Evolutionary conservation across 805 yeast genomes (phyloP), one percentile per base, ranked within the genome.

Genomic region (Schizosaccharomyces japonicus): DNA sequence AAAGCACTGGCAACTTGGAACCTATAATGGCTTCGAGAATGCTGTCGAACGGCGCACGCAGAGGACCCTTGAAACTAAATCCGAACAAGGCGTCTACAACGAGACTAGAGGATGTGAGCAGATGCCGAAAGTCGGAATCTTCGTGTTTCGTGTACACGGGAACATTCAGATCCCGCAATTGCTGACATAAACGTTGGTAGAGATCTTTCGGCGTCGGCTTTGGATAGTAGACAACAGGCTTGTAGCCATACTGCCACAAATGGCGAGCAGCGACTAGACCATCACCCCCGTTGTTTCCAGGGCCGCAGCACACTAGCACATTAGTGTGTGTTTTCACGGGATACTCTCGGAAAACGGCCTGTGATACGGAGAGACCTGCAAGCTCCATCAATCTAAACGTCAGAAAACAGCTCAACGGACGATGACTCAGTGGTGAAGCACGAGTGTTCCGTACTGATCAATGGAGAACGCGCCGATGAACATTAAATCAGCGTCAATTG

Each of bases 211-310:
- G 68, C 40, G 73, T 68, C 47, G 66, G 68, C 55, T 76, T 81
- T 2, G 96, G 95, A 57, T 84, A 85, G 60, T 70, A 84, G 0
- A 87, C 69, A 3, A 71, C 63, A 1, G 95, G 94, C 4, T 65
- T 63, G 58, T 76, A 82, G 1, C 90, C 90, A 67, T 90, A 75
- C 10, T 84, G 63, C 53, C 73, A 73, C 52, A 90, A 65, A 59
- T 90, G 98, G 39, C 98, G 69, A 1, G 95, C 94, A 27, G 95
- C 93, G 1, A 90, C 98, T 11, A 90, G 64, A 0, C 96, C 98
- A 62, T 90, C 98, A 1, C 96, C 98, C 1, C 69, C 87, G 57
- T 90, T 90, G 57, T 90, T 90, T 1, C 98, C 98, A 0, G 96
- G 96, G 0, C 98, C 98, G 8, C 78, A 83, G 4, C 90, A 65